Evolutionary conservation across 1,284 basidiomycete species (phyloP).

Genomic region (Chiua sp.): DNA sequence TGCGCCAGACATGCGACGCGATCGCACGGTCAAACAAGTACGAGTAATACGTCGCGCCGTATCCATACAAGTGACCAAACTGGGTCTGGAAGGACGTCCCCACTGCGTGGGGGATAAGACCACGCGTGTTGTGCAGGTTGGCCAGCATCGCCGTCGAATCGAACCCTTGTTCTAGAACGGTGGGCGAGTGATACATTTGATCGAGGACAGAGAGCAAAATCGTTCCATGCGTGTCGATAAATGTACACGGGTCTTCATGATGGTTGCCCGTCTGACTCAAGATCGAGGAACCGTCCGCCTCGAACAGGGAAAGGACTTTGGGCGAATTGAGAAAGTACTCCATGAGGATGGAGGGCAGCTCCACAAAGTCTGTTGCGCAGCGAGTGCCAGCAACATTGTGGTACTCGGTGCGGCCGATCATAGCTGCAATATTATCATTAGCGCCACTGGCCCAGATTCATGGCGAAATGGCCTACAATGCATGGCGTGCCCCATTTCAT

Average conservation of each 20-base stretch:
- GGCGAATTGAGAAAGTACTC: constrained; percentile 94
- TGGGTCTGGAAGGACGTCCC: constrained; percentile 94
- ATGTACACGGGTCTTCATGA: constrained; percentile 73
- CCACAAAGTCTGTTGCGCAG: constrained; percentile 99
- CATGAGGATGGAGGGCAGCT: constrained; percentile 98
- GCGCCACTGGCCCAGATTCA: constrained; percentile 4
- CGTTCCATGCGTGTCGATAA: constrained; percentile 89
- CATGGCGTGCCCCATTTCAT: constrained; percentile 99
- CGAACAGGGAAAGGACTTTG: constrained; percentile 82
- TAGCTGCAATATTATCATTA: constrained; percentile 61
- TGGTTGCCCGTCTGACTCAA: constrained; percentile 56
- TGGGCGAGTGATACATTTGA: constrained; percentile 86
- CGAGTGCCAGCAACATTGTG: constrained; percentile 98
- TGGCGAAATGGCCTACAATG: constrained; percentile 75
- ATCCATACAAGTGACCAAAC: constrained; percentile 95
- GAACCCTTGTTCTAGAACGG: constrained; percentile 60
- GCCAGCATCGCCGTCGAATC: constrained; percentile 75
- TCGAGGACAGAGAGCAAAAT: constrained; percentile 92
- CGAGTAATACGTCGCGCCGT: constrained; percentile 97
- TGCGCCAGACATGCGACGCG: constrained; percentile 87
- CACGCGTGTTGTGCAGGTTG: constrained; percentile 68
- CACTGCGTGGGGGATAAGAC: constrained; percentile 80
- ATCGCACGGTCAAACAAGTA: constrained; percentile 97
- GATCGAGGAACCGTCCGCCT: constrained; percentile 49
- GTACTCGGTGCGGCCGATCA: constrained; percentile 97